These are phyloP conservation scores for Aspergillus caelatus DNA, from an alignment of 2,329 filamentous ascomycete species.

Conservation along the genomic window DNA sequence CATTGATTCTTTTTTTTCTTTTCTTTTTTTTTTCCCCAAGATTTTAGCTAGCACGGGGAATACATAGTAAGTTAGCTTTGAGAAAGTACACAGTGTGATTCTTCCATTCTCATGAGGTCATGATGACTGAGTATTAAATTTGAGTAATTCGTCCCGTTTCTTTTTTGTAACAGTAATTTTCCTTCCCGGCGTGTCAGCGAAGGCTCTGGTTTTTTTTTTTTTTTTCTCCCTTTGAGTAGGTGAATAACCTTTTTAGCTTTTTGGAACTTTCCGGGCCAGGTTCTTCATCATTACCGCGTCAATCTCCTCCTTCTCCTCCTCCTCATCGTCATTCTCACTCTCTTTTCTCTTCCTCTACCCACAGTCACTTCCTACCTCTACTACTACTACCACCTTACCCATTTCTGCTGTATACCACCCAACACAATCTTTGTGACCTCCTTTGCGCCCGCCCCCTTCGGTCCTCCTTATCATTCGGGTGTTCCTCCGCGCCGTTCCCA, in stretches of 20 bases:
- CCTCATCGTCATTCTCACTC: neutral
- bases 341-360: constrained; percentile 8
- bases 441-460: no score
- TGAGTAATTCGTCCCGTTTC: neutral
- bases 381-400: no score
- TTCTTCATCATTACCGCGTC: constrained; percentile 2
- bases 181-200: no score
- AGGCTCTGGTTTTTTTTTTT: no score
- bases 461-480: neutral
- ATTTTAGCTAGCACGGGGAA: neutral
- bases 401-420: no score
- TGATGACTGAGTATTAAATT: neutral
- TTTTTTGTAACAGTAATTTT: neutral
- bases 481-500: neutral
- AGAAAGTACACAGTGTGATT: no score
- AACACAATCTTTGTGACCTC: no score
- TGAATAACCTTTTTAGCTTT: constrained; percentile 1
- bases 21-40: neutral
- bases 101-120: neutral
- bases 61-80: no score
- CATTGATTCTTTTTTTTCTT: neutral
- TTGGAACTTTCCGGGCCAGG: neutral
- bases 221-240: no score
- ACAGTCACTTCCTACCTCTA: constrained; percentile 4
- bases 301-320: neutral